A percentile compares a stretch with the other conserved stretches of the same genome.
Evolutionary conservation across 768 basidiomycete genomes (phyloP).

Genomic region (Suillus alpinus): DNA sequence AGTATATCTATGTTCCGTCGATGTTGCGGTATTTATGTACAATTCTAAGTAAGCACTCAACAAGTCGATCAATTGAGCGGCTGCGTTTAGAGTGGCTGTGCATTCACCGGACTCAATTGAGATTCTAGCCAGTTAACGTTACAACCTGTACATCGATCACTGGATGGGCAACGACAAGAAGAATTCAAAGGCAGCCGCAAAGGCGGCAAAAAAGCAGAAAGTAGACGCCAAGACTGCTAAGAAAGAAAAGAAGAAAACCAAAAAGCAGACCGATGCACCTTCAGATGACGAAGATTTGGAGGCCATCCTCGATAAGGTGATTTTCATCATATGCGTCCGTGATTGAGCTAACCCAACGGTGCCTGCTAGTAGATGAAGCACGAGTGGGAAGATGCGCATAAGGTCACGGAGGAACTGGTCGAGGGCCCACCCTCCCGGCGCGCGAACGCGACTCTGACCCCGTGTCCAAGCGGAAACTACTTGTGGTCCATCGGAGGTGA

Average conservation of each 20-base stretch:
- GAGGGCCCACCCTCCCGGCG: constrained; percentile 80
- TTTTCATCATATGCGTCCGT: neutral
- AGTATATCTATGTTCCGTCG: too few species aligned
- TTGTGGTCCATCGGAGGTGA: constrained; percentile 87
- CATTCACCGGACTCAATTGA: too few species aligned
- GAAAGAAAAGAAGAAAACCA: constrained; percentile 63
- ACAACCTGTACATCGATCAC: too few species aligned
- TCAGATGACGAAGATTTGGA: constrained; percentile 80
- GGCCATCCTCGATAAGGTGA: constrained; percentile 76
- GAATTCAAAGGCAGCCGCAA: constrained; percentile 36
- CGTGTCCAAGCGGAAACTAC: constrained; percentile 78
- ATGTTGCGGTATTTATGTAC: too few species aligned
- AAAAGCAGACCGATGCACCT: constrained; percentile 50
- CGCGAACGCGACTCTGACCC: constrained; percentile 78
- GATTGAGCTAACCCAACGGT: constrained; percentile 2
- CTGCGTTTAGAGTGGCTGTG: too few species aligned
- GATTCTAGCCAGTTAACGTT: too few species aligned
- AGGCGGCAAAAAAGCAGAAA: constrained; percentile 66
- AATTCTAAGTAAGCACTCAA: too few species aligned
- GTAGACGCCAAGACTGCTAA: constrained; percentile 64
- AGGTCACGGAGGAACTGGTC: constrained; percentile 81
- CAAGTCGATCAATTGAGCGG: too few species aligned
- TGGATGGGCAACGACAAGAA: constrained; percentile 17
- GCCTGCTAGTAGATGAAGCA: constrained; percentile 61
- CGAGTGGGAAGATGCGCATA: constrained; percentile 82